phyloP scores from a whole-genome alignment of 2,329 filamentous ascomycete genomes.

The Escovopsis sp. region DNA sequence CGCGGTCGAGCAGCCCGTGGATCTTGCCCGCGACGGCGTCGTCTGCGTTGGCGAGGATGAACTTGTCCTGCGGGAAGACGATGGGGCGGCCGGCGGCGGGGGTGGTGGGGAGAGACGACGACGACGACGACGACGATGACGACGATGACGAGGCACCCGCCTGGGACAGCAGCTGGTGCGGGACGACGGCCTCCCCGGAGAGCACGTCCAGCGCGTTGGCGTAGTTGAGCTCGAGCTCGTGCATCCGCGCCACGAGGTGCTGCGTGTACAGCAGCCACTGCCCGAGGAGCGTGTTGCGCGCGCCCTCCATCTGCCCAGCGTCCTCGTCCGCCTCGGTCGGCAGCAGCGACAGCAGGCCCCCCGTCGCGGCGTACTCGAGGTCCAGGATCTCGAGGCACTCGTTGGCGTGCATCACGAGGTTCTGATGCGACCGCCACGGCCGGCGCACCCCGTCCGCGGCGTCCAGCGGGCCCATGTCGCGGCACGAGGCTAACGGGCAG shows the following conservation, averaged over 20 bases:
- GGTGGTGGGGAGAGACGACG: no score
- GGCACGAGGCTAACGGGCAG: conserved; percentile 26
- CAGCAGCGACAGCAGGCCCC: conserved; percentile 39
- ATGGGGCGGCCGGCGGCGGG: conserved; percentile 35
- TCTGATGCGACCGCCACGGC: conserved; percentile 31
- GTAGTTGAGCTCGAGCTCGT: conserved; percentile 40
- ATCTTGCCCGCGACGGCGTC: conserved; percentile 33
- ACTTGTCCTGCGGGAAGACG: conserved; percentile 38
- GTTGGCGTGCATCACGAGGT: conserved; percentile 41
- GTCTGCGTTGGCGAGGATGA: conserved; percentile 37
- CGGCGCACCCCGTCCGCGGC: conserved; percentile 8
- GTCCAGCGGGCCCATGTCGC: conserved; percentile 8
- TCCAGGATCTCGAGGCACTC: conserved; percentile 43
- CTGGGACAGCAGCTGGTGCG: conserved; percentile 34
- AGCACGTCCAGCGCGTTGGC: conserved; percentile 35
- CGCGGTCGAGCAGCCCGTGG: conserved; percentile 29
- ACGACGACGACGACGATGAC: no score
- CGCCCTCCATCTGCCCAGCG: conserved; percentile 22
- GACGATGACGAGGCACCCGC: conserved; percentile 25
- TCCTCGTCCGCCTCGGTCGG: conserved; percentile 25
- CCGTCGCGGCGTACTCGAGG: conserved; percentile 39
- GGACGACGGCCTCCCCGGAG: conserved; percentile 32
- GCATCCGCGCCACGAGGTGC: conserved; percentile 36
- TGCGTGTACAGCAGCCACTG: conserved; percentile 41
- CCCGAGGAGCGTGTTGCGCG: conserved; percentile 37